Evolutionary conservation across 2,329 filamentous ascomycete genomes (phyloP), one percentile per base, ranked within the genome.

Genomic region (Ambrosiella beaveri): DNA sequence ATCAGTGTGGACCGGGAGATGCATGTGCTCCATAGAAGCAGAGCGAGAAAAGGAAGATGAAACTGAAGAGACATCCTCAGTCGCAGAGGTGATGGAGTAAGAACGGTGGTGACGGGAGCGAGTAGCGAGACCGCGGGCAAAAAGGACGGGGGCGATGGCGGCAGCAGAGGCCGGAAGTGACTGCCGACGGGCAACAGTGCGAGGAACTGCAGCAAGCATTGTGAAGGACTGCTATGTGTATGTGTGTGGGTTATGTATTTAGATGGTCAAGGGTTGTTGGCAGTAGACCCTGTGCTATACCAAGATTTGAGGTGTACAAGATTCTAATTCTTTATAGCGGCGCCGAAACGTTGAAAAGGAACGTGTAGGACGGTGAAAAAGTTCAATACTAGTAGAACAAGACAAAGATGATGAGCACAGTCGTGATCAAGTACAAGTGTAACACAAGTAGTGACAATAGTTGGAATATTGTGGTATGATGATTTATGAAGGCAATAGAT

Each of bases 1-100:
- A 39, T 61, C 59, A 15, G 44, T 56, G 52, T 57, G 38, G n/a
- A 61, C 59, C 13, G 59, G 59, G 44, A 58, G 55, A n/a, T 61
- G 59, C 52, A 61, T 57, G 17, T 61, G 56, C 39, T 61, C 59
- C 19, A 56, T 44, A 49, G 59, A 58, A 3, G 54, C 51, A 55
- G 52, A 40, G 35, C 40, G 54, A 8, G 50, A 38, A 53, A 53
- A 59, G 11, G 58, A 59, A 36, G 47, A 44, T 6, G 55, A 54
- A 36, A 56, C 47, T 36, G 45, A 36, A n/a, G 45, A 44, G 27
- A 51, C 54, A 13, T 57, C 56, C 12, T 40, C 37, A 1, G 52
- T 3, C 6, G 51, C 37, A 2, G 51, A 53, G 11, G 36, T 15
- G 13, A 54, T 37, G 13, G 52, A 54, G 6, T 40, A 2, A 8